phyloP scores from a whole-genome alignment of 1,139 yeast species.

The Nakaseomyces uthaithaninus region DNA sequence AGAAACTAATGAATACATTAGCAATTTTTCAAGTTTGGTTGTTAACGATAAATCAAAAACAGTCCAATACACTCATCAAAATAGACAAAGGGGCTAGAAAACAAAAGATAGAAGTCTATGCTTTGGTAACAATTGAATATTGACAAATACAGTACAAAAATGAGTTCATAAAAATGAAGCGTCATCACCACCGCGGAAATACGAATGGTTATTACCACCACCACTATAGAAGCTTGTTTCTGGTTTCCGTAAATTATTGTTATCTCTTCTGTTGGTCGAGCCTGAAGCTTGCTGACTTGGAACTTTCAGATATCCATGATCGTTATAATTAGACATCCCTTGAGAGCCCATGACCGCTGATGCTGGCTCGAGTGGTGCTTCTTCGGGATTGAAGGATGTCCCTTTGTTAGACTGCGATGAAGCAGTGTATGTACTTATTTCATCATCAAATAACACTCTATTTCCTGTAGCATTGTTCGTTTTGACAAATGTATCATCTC shows the following conservation, averaged over 20 bases:
- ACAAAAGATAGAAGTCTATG: too few relatives aligned
- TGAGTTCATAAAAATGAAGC: constrained; percentile 1
- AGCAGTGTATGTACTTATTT: constrained; percentile 24
- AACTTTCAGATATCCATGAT: constrained; percentile 10
- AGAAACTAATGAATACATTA: too few relatives aligned
- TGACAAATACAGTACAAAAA: not conserved
- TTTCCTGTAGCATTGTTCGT: constrained; percentile 12
- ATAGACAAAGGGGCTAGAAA: too few relatives aligned
- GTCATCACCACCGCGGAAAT: constrained; percentile 15
- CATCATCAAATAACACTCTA: constrained; percentile 24
- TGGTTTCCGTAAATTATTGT: constrained; percentile 21
- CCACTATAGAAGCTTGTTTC: constrained; percentile 26
- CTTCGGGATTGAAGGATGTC: constrained; percentile 13
- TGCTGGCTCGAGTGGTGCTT: constrained; percentile 29
- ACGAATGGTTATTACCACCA: constrained; percentile 12
- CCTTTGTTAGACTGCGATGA: constrained; percentile 10
- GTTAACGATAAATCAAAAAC: too few relatives aligned
- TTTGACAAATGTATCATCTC: constrained; percentile 22
- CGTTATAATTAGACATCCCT: constrained; percentile 3
- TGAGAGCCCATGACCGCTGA: constrained; percentile 29
- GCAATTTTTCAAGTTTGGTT: too few relatives aligned
- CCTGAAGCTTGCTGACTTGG: constrained; percentile 12
- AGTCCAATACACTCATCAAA: too few relatives aligned
- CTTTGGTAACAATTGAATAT: not conserved
- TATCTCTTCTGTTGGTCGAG: constrained; percentile 11